Percentiles rank a stretch among this genome's conserved stretches.
Evolutionary conservation across 768 basidiomycete species (phyloP).

Genomic region (Russula sp.): DNA sequence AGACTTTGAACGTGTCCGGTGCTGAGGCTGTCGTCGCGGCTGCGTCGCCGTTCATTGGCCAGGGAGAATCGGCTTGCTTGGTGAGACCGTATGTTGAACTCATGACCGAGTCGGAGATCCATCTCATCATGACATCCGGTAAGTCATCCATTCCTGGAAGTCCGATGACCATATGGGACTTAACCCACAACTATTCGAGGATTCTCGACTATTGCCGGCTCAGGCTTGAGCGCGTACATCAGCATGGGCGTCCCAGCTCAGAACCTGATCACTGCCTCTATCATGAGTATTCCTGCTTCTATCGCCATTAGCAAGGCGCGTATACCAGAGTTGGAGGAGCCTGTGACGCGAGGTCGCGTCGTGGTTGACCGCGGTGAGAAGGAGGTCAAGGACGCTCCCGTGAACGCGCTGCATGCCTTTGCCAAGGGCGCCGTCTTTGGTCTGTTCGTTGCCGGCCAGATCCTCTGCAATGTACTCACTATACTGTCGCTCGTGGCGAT

Average conservation of each 20-base stretch:
- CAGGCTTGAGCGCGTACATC: conserved; percentile 82
- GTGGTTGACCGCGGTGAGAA: conserved; percentile 73
- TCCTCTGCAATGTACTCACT: conserved; percentile 82
- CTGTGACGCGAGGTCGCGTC: conserved; percentile 75
- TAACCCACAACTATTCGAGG: conserved; percentile 28
- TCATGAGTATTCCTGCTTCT: conserved; percentile 94
- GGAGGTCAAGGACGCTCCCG: conserved; percentile 43
- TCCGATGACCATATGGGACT: background rate
- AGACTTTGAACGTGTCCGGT: conserved; percentile 85
- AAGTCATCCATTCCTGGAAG: conserved; percentile 14
- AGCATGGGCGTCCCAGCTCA: conserved; percentile 66
- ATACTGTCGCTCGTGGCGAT: conserved; percentile 74
- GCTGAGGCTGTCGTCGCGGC: conserved; percentile 91
- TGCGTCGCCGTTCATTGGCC: conserved; percentile 89
- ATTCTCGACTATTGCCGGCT: conserved; percentile 90
- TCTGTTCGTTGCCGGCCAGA: conserved; percentile 79
- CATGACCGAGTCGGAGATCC: conserved; percentile 84
- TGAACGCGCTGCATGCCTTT: conserved; percentile 86
- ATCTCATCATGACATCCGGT: conserved; percentile 84
- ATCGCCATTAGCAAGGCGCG: conserved; percentile 90
- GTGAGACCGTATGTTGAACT: conserved; percentile 77
- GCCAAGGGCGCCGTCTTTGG: conserved; percentile 80
- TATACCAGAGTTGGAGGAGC: conserved; percentile 75
- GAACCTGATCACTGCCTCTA: conserved; percentile 80
- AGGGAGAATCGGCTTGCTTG: conserved; percentile 83